phyloP scores from a whole-genome alignment of 352 stramenopile genomes.

The Phytophthora crassamura region DNA sequence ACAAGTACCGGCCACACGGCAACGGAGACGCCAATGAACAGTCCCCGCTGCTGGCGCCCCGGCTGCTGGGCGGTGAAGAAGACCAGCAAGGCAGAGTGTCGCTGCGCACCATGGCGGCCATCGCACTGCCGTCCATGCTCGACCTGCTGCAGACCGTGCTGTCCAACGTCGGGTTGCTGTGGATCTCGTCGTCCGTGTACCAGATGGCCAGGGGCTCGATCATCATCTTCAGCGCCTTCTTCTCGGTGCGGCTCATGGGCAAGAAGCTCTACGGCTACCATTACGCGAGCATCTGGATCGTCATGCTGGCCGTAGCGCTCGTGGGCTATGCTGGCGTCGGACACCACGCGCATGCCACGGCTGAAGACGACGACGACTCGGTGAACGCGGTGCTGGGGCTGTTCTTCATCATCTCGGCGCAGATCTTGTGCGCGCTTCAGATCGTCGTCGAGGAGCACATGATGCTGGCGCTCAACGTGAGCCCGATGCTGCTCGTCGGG shows the following conservation, averaged over 20 bases:
- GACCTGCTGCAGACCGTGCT: conserved; percentile 89
- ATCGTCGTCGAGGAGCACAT: conserved; percentile 93
- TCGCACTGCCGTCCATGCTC: conserved; percentile 76
- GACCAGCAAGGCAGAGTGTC: conserved; percentile 42
- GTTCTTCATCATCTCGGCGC: conserved; percentile 76
- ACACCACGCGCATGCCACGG: conserved; percentile 27
- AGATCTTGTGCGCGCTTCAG: conserved; percentile 87
- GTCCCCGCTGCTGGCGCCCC: conserved; percentile 36
- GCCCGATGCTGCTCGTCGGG: conserved; percentile 87
- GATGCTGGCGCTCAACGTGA: conserved; percentile 83
- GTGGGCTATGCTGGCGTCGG: conserved; percentile 74
- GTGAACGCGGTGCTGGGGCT: conserved; percentile 76
- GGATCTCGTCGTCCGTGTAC: conserved; percentile 90
- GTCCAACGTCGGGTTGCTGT: conserved; percentile 88
- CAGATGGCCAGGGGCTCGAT: conserved; percentile 92
- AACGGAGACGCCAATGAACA: conserved; percentile 37
- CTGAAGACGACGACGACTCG: conserved; percentile 21
- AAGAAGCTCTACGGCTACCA: conserved; percentile 88
- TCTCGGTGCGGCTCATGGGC: conserved; percentile 85
- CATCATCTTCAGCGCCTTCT: conserved; percentile 91
- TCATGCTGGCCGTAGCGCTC: conserved; percentile 72
- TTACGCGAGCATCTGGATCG: conserved; percentile 83
- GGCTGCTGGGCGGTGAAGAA: conserved; percentile 20
- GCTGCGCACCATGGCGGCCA: conserved; percentile 58
- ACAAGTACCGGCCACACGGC: conserved; percentile 35